phyloP scores from a whole-genome alignment of 2,329 filamentous ascomycete genomes.

The Diaporthe sp. region DNA sequence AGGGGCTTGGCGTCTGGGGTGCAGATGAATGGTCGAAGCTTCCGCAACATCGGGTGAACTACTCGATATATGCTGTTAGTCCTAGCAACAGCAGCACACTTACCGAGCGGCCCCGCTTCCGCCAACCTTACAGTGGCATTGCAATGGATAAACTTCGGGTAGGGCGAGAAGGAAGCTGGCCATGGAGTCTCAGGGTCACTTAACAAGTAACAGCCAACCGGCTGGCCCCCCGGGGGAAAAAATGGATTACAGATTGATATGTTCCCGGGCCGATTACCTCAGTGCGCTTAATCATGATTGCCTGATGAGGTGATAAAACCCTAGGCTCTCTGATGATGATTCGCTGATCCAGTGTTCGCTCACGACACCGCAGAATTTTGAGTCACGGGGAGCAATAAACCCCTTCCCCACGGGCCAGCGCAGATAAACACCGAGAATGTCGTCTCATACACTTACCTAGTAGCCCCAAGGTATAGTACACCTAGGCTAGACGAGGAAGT shows the following conservation, averaged over 20 bases:
- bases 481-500: slow-evolving; percentile 47
- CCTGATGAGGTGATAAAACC: not conserved
- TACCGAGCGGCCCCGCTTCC: not conserved
- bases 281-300: not conserved
- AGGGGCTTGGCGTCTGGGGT: slow-evolving; percentile 3
- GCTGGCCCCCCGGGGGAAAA: not conserved
- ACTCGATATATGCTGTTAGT: not conserved
- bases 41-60: slow-evolving; percentile 3
- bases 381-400: not conserved
- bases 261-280: not conserved
- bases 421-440: not conserved
- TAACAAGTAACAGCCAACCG: not conserved
- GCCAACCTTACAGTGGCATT: not conserved
- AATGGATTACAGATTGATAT: not conserved
- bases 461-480: slow-evolving; percentile 46
- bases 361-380: slow-evolving; percentile 9
- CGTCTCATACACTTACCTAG: not conserved
- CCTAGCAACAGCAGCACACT: not conserved
- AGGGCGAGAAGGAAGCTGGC: not conserved
- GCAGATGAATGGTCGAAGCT: not conserved
- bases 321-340: not conserved
- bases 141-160: not conserved
- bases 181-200: not conserved
- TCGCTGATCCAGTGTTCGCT: not conserved
- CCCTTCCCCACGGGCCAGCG: slow-evolving; percentile 2